phyloP scores from a whole-genome alignment of 2,329 filamentous ascomycete species.

The Ceratocystis albifundus region DNA sequence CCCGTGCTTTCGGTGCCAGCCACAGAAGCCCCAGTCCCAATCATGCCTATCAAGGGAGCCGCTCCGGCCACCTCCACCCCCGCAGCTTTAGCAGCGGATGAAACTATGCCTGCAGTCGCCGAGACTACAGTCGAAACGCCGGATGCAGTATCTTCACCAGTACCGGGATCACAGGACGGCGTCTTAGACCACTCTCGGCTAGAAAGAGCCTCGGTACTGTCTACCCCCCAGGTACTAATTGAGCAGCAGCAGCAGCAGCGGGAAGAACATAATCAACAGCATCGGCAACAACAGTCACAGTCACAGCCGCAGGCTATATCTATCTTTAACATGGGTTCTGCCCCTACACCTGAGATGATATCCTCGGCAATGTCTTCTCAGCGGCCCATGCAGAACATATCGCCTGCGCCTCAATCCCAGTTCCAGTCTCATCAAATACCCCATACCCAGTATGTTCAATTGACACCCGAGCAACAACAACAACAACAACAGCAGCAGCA shows the following conservation, averaged over 20 bases:
- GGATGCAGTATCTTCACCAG: neutral
- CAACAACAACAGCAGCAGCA: too few species aligned
- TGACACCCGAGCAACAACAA: slow-evolving; percentile 14
- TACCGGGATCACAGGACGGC: neutral
- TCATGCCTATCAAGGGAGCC: neutral
- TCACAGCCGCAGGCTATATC: neutral
- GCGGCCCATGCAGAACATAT: slow-evolving; percentile 8
- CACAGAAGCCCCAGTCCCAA: neutral
- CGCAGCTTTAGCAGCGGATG: neutral
- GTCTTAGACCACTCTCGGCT: neutral
- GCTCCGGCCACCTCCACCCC: neutral
- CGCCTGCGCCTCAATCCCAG: neutral
- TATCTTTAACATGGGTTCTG: slow-evolving; percentile 1
- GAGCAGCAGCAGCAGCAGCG: slow-evolving; percentile 8
- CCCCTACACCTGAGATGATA: slow-evolving; percentile 12
- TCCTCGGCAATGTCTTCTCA: slow-evolving; percentile 12
- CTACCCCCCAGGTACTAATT: neutral
- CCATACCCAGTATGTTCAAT: slow-evolving; percentile 9
- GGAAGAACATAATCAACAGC: neutral
- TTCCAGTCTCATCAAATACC: slow-evolving; percentile 1
- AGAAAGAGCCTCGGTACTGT: neutral
- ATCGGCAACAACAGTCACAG: neutral
- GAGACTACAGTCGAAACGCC: neutral
- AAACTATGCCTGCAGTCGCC: neutral
- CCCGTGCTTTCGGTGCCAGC: slow-evolving; percentile 11